These are phyloP conservation scores for Ploettnerulaceae sp. DNA, from an alignment of 2,329 filamentous ascomycete species.

Conservation along the genomic window DNA sequence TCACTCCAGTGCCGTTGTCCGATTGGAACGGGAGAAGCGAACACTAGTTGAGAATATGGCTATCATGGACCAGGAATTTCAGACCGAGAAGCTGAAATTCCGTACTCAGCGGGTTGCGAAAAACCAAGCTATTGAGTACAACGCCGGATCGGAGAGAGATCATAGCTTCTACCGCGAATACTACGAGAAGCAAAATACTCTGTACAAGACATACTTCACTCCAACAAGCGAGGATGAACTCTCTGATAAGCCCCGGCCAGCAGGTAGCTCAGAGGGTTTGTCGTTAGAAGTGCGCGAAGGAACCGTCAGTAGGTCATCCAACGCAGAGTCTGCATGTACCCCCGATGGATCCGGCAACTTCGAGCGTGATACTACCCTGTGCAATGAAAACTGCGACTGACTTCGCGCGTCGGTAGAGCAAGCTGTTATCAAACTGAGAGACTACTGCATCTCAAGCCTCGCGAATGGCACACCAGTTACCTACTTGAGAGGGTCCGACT, in stretches of 20 bases:
- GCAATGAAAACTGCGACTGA: not conserved
- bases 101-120: not conserved
- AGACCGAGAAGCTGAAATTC: not conserved
- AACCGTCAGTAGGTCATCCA: not conserved
- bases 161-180: not conserved
- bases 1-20: not conserved
- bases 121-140: not conserved
- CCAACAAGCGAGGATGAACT: too few species aligned
- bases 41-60: not conserved
- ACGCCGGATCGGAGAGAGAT: not conserved
- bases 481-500: not conserved
- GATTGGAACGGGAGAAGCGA: not conserved
- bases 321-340: not conserved
- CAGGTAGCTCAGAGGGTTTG: too few species aligned
- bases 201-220: not conserved
- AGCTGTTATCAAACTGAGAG: not conserved
- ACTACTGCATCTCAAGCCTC: not conserved
- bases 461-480: not conserved
- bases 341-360: not conserved
- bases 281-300: too few species aligned
- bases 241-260: too few species aligned
- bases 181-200: not conserved
- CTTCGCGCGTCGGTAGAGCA: not conserved
- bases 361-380: not conserved
- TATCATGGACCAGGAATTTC: not conserved